Evolutionary conservation across 805 yeast species (phyloP).

Genomic region (Ogataea kodamae): DNA sequence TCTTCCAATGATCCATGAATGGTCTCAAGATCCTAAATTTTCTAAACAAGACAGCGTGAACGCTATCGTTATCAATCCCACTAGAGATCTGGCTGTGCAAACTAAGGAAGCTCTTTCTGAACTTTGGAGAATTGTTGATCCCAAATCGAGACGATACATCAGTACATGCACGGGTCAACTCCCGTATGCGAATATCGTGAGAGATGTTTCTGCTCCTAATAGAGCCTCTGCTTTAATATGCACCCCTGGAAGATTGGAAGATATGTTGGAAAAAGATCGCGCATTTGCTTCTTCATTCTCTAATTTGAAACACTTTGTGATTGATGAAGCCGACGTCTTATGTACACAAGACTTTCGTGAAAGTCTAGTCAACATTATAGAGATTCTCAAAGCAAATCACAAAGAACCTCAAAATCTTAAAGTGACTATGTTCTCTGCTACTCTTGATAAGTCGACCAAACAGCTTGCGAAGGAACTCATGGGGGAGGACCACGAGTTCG

Average conservation of each 20-base stretch:
- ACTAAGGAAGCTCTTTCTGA: conserved; percentile 62
- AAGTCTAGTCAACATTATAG: conserved; percentile 57
- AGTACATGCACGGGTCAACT: conserved; percentile 69
- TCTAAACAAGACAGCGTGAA: conserved; percentile 38
- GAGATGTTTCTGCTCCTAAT: conserved; percentile 24
- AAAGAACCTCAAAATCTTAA: conserved; percentile 42
- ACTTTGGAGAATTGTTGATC: conserved; percentile 31
- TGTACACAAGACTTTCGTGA: conserved; percentile 77
- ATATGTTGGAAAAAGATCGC: conserved; percentile 47
- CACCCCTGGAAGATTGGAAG: conserved; percentile 84
- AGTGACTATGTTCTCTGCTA: conserved; percentile 82
- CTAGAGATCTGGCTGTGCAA: conserved; percentile 87
- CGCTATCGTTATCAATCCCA: conserved; percentile 78
- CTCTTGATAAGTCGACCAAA: conserved; percentile 67
- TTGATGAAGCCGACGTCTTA: conserved; percentile 91
- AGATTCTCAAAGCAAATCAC: conserved; percentile 35
- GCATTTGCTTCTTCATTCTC: conserved; percentile 45
- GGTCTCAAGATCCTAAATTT: conserved; percentile 27
- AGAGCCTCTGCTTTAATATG: conserved; percentile 70
- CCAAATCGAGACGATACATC: conserved; percentile 30
- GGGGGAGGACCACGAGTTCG: conserved; percentile 49
- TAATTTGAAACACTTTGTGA: conserved; percentile 58
- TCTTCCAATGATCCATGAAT: conserved; percentile 68
- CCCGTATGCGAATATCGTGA: conserved; percentile 29
- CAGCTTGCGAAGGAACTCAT: conserved; percentile 58